phyloP scores from a whole-genome alignment of 257 asterid species.

The Gynochthodes officinalis region DNA sequence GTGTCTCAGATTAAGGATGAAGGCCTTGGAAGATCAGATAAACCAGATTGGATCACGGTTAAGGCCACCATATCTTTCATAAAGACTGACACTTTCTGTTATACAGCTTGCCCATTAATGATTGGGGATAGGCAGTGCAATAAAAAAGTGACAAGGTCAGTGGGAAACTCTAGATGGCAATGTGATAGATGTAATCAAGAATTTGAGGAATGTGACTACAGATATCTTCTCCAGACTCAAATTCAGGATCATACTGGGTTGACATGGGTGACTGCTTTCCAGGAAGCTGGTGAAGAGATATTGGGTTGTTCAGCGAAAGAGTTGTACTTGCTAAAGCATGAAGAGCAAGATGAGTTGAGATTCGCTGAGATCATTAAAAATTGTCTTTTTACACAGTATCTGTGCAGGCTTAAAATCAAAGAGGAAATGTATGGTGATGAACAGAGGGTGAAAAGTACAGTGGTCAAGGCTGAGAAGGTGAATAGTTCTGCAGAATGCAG shows the following conservation, averaged over 20 bases:
- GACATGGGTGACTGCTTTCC: slow-evolving; percentile 97
- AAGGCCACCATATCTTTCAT: slow-evolving; percentile 76
- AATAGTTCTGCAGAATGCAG: slow-evolving; percentile 55
- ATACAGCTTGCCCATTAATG: slow-evolving; percentile 93
- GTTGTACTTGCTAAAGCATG: slow-evolving; percentile 53
- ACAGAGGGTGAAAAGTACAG: slow-evolving; percentile 75
- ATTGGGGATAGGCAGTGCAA: slow-evolving; percentile 90
- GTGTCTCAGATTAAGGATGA: slow-evolving; percentile 80
- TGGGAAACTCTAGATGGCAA: slow-evolving; percentile 67
- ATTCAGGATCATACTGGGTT: slow-evolving; percentile 81
- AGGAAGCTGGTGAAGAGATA: slow-evolving; percentile 87
- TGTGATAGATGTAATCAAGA: slow-evolving; percentile 92
- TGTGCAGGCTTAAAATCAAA: slow-evolving; percentile 70
- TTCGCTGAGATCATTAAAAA: slow-evolving; percentile 51
- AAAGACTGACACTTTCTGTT: slow-evolving; percentile 77
- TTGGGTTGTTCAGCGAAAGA: slow-evolving; percentile 88
- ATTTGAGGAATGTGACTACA: slow-evolving; percentile 79
- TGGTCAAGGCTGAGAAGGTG: slow-evolving; percentile 82
- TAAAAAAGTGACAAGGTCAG: slow-evolving; percentile 64
- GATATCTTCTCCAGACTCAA: slow-evolving; percentile 90
- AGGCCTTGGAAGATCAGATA: slow-evolving; percentile 90
- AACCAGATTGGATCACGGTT: slow-evolving; percentile 90
- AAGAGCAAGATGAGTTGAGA: slow-evolving; percentile 46
- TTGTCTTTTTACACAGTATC: slow-evolving; percentile 62
- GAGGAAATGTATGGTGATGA: slow-evolving; percentile 90